Percentiles rank a stretch among this genome's conserved stretches.
Evolutionary conservation across 2,329 filamentous ascomycete genomes (phyloP).

Genomic region (Bipolaris cookei): DNA sequence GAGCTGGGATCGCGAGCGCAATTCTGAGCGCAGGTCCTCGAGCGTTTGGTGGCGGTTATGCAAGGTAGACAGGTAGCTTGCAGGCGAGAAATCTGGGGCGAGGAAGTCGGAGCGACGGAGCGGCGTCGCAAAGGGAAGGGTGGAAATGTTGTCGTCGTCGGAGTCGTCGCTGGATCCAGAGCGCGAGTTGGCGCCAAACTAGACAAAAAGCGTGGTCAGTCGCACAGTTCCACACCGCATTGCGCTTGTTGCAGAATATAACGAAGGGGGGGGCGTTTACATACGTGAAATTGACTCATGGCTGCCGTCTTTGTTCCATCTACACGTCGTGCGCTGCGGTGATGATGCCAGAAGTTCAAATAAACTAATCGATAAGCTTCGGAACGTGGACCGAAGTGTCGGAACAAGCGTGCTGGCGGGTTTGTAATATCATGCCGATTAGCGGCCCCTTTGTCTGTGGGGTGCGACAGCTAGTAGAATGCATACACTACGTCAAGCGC

Average conservation of each 20-base stretch:
- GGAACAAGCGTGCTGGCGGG: constrained; percentile 14
- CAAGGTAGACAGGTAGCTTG: constrained; percentile 81
- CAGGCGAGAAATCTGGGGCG: constrained; percentile 74
- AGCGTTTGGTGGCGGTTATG: constrained; percentile 92
- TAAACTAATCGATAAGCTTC: constrained; percentile 34
- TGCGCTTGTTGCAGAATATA: not conserved
- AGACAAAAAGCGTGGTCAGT: constrained; percentile 2
- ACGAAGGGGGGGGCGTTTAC: constrained; percentile 9
- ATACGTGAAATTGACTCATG: constrained; percentile 60
- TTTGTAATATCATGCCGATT: constrained; percentile 14
- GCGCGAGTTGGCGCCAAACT: constrained; percentile 23
- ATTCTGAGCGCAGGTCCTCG: constrained; percentile 85
- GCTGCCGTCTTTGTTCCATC: constrained; percentile 22
- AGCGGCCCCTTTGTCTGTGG: constrained; percentile 7
- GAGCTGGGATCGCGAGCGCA: constrained; percentile 78
- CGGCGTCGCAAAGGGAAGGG: constrained; percentile 86
- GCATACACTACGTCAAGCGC: constrained; percentile 8
- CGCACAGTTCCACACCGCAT: too few relatives aligned
- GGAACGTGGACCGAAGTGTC: constrained; percentile 35
- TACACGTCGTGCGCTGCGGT: not conserved
- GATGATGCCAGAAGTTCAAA: constrained; percentile 18
- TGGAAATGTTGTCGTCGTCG: constrained; percentile 64
- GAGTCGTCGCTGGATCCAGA: constrained; percentile 33
- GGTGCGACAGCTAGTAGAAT: constrained; percentile 10
- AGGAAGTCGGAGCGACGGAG: constrained; percentile 86